Conservation (phyloP, 176 grass and related monocot species). For the barley (Hordeum vulgare) region DNA sequence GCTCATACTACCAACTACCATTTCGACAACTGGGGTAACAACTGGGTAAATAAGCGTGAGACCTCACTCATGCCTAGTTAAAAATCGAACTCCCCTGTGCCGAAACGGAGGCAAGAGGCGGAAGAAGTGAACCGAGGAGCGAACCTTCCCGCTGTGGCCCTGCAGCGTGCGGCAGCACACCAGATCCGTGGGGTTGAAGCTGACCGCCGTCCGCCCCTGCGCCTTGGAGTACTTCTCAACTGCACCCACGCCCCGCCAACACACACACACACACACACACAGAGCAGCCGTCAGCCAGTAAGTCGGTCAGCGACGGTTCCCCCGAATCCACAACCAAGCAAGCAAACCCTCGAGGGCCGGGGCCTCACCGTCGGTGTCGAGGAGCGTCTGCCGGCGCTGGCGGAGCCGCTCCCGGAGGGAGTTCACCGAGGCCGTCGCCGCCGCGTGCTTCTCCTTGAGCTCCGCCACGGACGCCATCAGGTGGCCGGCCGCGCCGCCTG, state of each 20-base stretch:
- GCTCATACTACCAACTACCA: background rate
- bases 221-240: conserved; percentile 74
- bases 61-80: background rate
- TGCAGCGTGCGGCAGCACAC: conserved; percentile 93
- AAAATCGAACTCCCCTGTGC: background rate
- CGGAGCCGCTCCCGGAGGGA: conserved; percentile 65
- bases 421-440: conserved; percentile 64
- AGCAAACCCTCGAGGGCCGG: background rate
- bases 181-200: conserved; percentile 84
- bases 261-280: background rate
- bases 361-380: conserved; percentile 82
- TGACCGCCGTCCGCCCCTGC: conserved; percentile 62
- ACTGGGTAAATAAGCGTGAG: background rate
- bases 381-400: conserved; percentile 62
- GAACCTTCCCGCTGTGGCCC: conserved; percentile 91
- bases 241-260: conserved; percentile 6
- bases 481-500: conserved; percentile 1
- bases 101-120: background rate
- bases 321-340: background rate
- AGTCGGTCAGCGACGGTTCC: conserved; percentile 5
- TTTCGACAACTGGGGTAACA: background rate
- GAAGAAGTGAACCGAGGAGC: conserved; percentile 24
- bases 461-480: conserved; percentile 74
- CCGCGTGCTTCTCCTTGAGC: conserved; percentile 78
- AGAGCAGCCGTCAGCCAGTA: conserved; percentile 14